These are phyloP conservation scores for Iris macrosiphon DNA, from an alignment of 106 monocot species.

Conservation along the genomic window DNA sequence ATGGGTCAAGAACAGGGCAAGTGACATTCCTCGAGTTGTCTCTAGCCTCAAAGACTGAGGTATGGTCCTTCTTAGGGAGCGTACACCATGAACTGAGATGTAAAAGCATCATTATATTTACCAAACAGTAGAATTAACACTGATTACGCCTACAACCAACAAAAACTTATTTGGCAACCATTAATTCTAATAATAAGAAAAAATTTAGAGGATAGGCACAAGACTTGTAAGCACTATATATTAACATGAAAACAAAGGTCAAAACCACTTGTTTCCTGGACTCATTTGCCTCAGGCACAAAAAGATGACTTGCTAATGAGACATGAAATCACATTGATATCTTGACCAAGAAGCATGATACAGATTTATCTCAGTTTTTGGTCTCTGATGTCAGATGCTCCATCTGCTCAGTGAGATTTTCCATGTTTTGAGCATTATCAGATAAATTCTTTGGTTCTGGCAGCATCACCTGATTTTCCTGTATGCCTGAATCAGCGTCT, in stretches of 20 bases:
- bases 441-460: not conserved
- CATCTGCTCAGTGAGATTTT: constrained; percentile 43
- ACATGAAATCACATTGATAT: constrained; percentile 1
- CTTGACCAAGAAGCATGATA: not conserved
- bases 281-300: not conserved
- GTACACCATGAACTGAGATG: no score
- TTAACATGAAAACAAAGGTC: constrained; percentile 6
- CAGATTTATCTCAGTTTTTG: not conserved
- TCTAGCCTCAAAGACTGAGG: no score
- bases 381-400: constrained; percentile 32
- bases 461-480: constrained; percentile 16
- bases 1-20: no score
- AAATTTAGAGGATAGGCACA: no score
- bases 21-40: no score
- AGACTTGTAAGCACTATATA: constrained; percentile 6
- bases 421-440: constrained; percentile 24
- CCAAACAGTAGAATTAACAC: no score
- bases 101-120: no score
- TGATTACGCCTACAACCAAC: no score
- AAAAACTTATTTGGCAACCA: no score
- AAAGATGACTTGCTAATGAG: not conserved
- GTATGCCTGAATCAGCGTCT: constrained; percentile 14
- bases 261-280: constrained; percentile 4
- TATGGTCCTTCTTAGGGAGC: no score
- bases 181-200: no score